Evolutionary conservation across 371 early-diverging fungal genomes (phyloP).

Genomic region (Zychaea mexicana): DNA sequence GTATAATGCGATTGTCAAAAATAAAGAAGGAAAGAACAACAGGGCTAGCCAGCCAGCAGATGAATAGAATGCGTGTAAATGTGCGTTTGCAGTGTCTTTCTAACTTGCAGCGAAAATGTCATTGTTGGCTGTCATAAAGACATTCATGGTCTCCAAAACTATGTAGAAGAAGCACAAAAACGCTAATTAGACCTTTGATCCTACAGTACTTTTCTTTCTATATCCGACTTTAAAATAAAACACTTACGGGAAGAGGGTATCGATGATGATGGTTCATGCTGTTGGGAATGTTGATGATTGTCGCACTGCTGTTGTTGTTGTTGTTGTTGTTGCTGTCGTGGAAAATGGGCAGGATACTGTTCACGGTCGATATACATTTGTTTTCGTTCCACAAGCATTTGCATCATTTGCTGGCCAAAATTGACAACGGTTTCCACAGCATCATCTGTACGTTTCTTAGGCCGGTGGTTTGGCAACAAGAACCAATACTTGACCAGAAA

Average conservation of each 20-base stretch:
- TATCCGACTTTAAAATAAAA: neutral
- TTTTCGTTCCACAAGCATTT: neutral
- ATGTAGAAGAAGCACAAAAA: neutral
- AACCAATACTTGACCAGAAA: conserved; percentile 41
- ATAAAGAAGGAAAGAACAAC: no score
- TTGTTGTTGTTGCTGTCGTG: neutral
- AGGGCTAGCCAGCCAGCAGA: no score
- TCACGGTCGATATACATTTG: conserved; percentile 5
- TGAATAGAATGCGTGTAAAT: no score
- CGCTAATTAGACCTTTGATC: neutral
- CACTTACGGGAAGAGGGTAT: neutral
- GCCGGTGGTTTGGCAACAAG: conserved; percentile 34
- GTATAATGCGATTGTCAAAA: no score
- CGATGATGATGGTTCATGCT: neutral
- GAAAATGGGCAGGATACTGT: neutral
- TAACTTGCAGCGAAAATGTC: neutral
- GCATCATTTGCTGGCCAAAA: conserved; percentile 24
- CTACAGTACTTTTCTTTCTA: neutral
- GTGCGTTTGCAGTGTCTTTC: neutral
- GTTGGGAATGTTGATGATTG: neutral
- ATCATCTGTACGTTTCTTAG: conserved; percentile 1
- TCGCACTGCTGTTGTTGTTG: neutral
- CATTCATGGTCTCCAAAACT: neutral
- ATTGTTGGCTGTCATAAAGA: conserved; percentile 1
- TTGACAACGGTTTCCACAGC: conserved; percentile 22